These are phyloP conservation scores for Diplodia scrobiculata DNA, from an alignment of 2,329 filamentous ascomycete genomes.

Conservation along the genomic window DNA sequence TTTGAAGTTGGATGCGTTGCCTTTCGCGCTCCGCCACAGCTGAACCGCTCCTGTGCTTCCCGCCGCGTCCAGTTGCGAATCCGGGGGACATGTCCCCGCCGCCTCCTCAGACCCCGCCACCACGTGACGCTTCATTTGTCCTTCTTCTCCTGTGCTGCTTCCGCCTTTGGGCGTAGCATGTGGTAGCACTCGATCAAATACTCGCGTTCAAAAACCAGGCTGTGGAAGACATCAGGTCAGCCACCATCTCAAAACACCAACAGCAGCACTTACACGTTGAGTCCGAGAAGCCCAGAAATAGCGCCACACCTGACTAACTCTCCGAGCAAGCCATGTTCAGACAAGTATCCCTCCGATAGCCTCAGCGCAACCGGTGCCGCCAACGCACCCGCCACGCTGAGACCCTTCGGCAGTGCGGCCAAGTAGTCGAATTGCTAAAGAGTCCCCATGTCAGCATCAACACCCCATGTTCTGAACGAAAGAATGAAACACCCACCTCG, in stretches of 20 bases:
- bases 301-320: constrained; percentile 46
- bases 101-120: neutral
- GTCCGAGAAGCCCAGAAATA: constrained; percentile 43
- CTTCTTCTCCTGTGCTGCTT: constrained; percentile 20
- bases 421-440: constrained; percentile 34
- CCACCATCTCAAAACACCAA: neutral
- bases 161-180: constrained; percentile 35
- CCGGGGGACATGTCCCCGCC: too few species aligned
- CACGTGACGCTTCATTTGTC: constrained; percentile 1
- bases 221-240: neutral
- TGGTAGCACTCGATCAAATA: constrained; percentile 42
- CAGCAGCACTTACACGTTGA: constrained; percentile 42
- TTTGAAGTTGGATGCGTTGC: constrained; percentile 16
- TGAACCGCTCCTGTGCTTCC: neutral
- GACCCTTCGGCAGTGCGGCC: constrained; percentile 38
- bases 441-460: neutral
- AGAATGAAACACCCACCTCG: constrained; percentile 19
- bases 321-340: constrained; percentile 46
- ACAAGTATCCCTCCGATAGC: constrained; percentile 36
- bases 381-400: constrained; percentile 43
- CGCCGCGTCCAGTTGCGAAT: neutral
- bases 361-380: constrained; percentile 45
- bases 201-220: constrained; percentile 38
- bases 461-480: neutral
- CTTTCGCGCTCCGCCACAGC: too few species aligned